A percentile compares a stretch with the other conserved stretches of the same genome.
Evolutionary conservation across 202 grass and related monocot genomes (phyloP).

Genomic region (Schoenoplectus triqueter): DNA sequence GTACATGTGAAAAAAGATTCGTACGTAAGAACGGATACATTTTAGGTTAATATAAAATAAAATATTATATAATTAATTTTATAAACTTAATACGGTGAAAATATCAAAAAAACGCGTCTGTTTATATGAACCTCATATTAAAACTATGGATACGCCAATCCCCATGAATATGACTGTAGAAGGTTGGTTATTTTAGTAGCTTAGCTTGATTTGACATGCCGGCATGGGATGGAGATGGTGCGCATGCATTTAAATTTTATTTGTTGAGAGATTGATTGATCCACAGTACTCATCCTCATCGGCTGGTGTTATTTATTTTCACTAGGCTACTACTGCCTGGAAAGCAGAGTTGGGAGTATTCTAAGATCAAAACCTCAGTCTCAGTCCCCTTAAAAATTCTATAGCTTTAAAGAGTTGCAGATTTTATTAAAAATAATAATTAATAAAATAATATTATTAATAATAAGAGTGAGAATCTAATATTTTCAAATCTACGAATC

Average conservation of each 20-base stretch:
- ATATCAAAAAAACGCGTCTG: too few relatives aligned
- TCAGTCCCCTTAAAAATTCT: background rate
- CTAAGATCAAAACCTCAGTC: background rate
- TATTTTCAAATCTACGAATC: too few relatives aligned
- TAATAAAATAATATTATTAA: too few relatives aligned
- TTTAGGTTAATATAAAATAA: too few relatives aligned
- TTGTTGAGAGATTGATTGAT: background rate
- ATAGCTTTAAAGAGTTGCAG: background rate
- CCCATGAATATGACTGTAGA: background rate
- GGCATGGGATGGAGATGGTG: background rate
- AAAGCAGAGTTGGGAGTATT: background rate
- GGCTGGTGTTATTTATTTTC: background rate
- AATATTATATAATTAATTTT: too few relatives aligned
- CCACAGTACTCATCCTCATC: background rate
- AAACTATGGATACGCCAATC: too few relatives aligned
- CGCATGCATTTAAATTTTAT: background rate
- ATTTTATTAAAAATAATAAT: background rate
- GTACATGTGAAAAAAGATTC: too few relatives aligned
- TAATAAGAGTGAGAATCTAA: too few relatives aligned
- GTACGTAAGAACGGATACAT: too few relatives aligned
- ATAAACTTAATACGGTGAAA: too few relatives aligned
- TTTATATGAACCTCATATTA: too few relatives aligned
- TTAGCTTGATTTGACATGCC: constrained; percentile 21
- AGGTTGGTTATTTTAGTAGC: background rate
- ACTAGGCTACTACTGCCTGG: background rate